Evolutionary conservation across 352 stramenopile species (phyloP).

Genomic region (Pythium utonaiense): DNA sequence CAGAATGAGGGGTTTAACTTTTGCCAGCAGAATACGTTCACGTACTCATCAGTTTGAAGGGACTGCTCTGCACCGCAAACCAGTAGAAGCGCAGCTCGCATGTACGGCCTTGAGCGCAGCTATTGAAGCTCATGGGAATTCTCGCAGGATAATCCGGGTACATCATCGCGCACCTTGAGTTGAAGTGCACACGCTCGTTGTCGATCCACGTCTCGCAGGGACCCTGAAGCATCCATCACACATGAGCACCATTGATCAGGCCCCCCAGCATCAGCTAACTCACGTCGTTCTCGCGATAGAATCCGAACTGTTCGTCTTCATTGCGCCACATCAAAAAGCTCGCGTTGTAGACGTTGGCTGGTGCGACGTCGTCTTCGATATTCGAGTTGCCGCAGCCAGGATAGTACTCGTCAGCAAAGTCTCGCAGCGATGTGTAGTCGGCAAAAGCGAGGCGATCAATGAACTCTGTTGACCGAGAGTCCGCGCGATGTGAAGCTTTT

Average conservation of each 20-base stretch:
- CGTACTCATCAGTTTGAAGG: slow-evolving; percentile 23
- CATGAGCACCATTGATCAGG: too few relatives aligned
- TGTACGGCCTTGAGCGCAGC: slow-evolving; percentile 1
- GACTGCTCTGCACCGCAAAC: slow-evolving; percentile 6
- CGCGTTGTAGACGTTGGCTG: slow-evolving; percentile 16
- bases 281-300: slow-evolving; percentile 6
- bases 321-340: slow-evolving; percentile 16
- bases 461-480: too few relatives aligned
- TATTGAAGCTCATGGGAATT: slow-evolving; percentile 23
- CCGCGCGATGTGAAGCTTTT: background rate
- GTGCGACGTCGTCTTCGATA: background rate
- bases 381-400: slow-evolving; percentile 18
- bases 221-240: slow-evolving; percentile 25
- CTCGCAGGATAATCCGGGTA: slow-evolving; percentile 29
- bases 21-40: too few relatives aligned
- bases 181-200: slow-evolving; percentile 11
- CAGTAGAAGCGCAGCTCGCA: slow-evolving; percentile 29
- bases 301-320: slow-evolving; percentile 17
- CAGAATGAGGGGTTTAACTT: too few relatives aligned
- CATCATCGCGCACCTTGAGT: slow-evolving; percentile 4
- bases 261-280: too few relatives aligned
- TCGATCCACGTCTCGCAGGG: slow-evolving; percentile 25
- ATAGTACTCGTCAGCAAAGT: slow-evolving; percentile 7
- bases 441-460: slow-evolving; percentile 12
- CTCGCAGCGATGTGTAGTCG: slow-evolving; percentile 16